Base-by-base conservation (phyloP, 352 stramenopile species). In the Globisporangium yorkense region DNA sequence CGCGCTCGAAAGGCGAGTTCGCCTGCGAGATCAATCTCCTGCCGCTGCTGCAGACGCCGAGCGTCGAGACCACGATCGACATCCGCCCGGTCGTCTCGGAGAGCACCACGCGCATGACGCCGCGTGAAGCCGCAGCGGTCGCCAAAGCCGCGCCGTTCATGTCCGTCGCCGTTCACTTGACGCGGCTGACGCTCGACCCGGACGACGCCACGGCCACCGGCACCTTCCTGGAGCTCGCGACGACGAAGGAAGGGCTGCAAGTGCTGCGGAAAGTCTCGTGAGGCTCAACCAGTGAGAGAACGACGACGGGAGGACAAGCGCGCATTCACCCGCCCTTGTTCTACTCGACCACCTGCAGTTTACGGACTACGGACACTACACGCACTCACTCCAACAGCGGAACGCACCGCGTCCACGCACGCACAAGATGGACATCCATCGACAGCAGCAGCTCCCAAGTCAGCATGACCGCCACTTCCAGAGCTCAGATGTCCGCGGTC, bases 201-300 rank as follows among this genome's bases (percentile, higher is more conserved):
- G 67, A 72, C 2, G 70, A 78, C 47, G 71, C 52, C 3, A 43
- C 77, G 0, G 45, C 48, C 0, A 71, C 57, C 15, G 70, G 75
- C 21, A 69, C 76, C 24, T 90, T 79, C 49, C 56, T 84, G 8
- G 57, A 85, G 13, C 57, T 88, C 15, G 72, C 66, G 20, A 58
- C 13, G 29, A 85, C 66, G 3, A 41, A 18, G 0, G 80, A 90
- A 54, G 76, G 67, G 7, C 60, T 90, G 13, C 60, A 79, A 31
- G 73, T 90, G 15, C 61, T 90, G 27, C 71, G 75, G n/a, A 90
- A 87, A 62, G 67, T 85, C 16, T 60, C 61, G 0, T 84, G 61
- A 71, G 13, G 21, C 9, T 18, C 20, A 41, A 15, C n/a, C 27
- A 57, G 10, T 15, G 37, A 4, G 12, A 13, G 12, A 43, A 18